A percentile compares a stretch with the other conserved stretches of the same genome.
These are phyloP conservation scores for Plasmodium vivax DNA, from an alignment of 169 alveolate genomes.

Conservation along the genomic window DNA sequence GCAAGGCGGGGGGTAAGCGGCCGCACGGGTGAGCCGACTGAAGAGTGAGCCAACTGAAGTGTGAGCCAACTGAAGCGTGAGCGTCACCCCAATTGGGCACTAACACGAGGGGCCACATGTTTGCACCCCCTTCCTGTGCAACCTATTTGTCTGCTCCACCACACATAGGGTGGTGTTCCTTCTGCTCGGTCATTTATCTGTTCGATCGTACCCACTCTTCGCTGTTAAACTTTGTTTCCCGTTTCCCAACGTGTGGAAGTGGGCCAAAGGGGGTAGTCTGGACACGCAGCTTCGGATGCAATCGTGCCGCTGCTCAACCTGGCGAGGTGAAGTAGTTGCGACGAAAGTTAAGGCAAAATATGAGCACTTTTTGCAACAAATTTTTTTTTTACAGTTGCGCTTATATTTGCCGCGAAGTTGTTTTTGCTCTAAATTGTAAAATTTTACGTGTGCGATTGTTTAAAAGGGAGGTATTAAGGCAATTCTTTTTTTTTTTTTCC, in stretches of 20 bases:
- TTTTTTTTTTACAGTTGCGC: not conserved
- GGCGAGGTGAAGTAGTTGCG: not conserved
- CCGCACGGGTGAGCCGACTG: too few species aligned
- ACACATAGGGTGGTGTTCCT: not conserved
- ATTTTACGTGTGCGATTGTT: not conserved
- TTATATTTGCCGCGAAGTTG: not conserved
- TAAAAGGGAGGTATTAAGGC: not conserved
- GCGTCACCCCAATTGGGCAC: not conserved
- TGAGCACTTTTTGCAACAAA: not conserved
- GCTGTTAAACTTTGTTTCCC: not conserved
- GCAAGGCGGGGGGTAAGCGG: conserved; percentile 3
- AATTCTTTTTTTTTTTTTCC: too few species aligned
- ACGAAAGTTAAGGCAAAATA: not conserved
- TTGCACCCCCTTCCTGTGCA: not conserved
- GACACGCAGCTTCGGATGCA: not conserved
- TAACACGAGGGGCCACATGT: not conserved
- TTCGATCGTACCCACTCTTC: not conserved
- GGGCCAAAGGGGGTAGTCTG: not conserved
- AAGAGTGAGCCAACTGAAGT: not conserved
- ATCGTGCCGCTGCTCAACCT: not conserved
- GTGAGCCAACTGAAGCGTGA: not conserved
- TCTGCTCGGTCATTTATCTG: not conserved
- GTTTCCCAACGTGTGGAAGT: not conserved
- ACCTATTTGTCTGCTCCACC: not conserved
- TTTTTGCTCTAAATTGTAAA: not conserved